Evolutionary conservation across 2,329 filamentous ascomycete genomes (phyloP).

Genomic region (Cordyceps cateniannulata): DNA sequence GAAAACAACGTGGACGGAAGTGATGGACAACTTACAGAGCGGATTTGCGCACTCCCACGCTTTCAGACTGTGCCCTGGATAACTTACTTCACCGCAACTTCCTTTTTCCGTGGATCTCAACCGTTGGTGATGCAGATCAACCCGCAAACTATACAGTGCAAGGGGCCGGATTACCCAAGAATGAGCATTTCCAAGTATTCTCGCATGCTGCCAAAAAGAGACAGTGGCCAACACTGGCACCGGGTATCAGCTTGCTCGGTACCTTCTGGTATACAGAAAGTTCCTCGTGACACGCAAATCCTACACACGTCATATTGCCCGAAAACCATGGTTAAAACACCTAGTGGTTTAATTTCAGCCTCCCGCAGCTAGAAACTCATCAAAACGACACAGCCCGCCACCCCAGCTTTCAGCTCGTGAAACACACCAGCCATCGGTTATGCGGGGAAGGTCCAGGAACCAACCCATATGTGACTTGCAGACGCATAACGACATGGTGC

Average conservation of each 20-base stretch:
- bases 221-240: not conserved
- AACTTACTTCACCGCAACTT: slow-evolving; percentile 10
- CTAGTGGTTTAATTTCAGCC: not conserved
- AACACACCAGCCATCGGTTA: not conserved
- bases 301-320: not conserved
- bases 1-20: not conserved
- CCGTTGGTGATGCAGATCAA: not conserved
- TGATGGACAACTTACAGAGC: not conserved
- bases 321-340: not conserved
- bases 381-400: not conserved
- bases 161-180: not conserved
- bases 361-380: not conserved
- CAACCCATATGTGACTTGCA: not conserved
- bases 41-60: not conserved
- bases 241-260: not conserved
- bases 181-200: not conserved
- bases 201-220: not conserved
- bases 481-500: not conserved
- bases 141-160: not conserved
- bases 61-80: no score
- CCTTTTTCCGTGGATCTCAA: not conserved
- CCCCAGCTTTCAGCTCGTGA: slow-evolving; percentile 3
- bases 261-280: no score
- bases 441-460: not conserved
- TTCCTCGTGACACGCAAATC: not conserved